These are phyloP conservation scores for Amaranthus cruentus DNA, from an alignment of 148 eudicot species.

Conservation along the genomic window DNA sequence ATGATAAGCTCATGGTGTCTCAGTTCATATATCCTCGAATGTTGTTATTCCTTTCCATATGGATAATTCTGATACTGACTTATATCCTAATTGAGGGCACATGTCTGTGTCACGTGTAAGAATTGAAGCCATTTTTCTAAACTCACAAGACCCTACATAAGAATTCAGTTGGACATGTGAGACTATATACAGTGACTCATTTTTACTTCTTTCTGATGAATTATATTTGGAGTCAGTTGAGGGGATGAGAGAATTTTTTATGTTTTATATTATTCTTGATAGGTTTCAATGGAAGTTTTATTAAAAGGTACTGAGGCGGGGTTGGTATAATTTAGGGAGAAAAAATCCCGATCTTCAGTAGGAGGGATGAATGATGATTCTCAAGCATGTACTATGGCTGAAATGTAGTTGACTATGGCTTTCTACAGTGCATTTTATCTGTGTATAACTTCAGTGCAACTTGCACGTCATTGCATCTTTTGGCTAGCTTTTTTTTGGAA, in stretches of 20 bases:
- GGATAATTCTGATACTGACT: background rate
- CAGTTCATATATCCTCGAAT: background rate
- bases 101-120: background rate
- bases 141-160: background rate
- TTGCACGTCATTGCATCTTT: constrained; percentile 4
- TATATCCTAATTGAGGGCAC: background rate
- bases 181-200: background rate
- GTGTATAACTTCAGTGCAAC: background rate
- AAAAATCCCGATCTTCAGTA: background rate
- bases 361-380: too few species aligned
- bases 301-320: background rate
- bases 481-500: background rate
- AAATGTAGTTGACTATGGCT: background rate
- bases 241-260: background rate
- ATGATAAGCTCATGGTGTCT: background rate
- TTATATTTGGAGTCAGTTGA: background rate
- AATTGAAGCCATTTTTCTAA: background rate
- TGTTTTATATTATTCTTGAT: background rate
- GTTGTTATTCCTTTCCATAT: background rate
- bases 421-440: background rate
- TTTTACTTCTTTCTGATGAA: background rate
- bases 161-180: background rate
- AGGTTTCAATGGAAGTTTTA: background rate
- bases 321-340: background rate
- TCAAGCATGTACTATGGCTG: too few species aligned